Conservation (phyloP, 1,139 yeast genomes). For the Taphrina wiesneri region DNA sequence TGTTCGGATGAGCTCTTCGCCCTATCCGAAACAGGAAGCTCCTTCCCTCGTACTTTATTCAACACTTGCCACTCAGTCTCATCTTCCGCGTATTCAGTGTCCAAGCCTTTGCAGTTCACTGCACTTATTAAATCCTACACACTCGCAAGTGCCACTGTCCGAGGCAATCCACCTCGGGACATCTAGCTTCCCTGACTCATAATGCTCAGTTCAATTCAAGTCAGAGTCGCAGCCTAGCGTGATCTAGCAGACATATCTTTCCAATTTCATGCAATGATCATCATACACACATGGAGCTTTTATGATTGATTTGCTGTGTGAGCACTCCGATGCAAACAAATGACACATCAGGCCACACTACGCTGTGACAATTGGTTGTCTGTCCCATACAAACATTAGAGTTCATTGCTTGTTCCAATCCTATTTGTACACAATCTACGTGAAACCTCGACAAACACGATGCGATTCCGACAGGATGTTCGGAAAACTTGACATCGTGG, state of each 20-base stretch:
- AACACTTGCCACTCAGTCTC: background rate
- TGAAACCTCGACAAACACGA: background rate
- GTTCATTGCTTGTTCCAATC: background rate
- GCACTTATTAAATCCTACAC: too few relatives aligned
- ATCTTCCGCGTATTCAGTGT: background rate
- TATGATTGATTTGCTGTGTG: background rate
- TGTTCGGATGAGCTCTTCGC: slow-evolving; percentile 3
- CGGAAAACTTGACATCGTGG: background rate
- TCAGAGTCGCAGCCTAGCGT: too few relatives aligned
- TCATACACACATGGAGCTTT: too few relatives aligned
- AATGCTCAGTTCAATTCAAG: too few relatives aligned
- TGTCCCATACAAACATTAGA: background rate
- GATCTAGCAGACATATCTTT: too few relatives aligned
- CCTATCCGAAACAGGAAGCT: background rate
- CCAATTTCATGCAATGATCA: too few relatives aligned
- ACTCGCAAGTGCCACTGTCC: too few relatives aligned
- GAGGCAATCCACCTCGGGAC: background rate
- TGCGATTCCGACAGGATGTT: background rate
- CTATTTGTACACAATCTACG: background rate
- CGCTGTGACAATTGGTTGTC: background rate
- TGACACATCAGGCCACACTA: background rate
- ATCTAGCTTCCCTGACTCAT: too few relatives aligned
- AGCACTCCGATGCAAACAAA: background rate
- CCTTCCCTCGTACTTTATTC: background rate
- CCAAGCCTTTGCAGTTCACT: too few relatives aligned